A percentile compares a stretch with the other conserved stretches of the same genome.
Evolutionary conservation across 257 asterid genomes (phyloP).

Genomic region (Nicotiana tabacum): DNA sequence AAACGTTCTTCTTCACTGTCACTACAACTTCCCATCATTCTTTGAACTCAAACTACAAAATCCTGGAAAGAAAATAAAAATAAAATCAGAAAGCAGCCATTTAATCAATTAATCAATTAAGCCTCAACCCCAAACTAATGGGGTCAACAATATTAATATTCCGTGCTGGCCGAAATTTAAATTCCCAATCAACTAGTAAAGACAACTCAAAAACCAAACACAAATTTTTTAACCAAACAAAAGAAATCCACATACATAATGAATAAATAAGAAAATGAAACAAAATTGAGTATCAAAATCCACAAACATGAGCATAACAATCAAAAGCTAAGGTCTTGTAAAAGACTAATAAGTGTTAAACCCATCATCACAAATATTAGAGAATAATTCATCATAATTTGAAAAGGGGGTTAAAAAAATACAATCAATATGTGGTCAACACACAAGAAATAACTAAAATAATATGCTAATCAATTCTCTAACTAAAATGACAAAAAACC

Average conservation of each 20-base stretch:
- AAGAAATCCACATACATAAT: background rate
- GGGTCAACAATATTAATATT: background rate
- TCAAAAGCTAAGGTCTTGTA: background rate
- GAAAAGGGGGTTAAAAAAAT: background rate
- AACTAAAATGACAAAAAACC: background rate
- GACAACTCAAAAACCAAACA: background rate
- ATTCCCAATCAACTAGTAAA: background rate
- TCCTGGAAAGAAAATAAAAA: conserved; percentile 11
- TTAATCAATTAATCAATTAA: background rate
- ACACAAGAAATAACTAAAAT: background rate
- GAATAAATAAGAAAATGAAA: background rate
- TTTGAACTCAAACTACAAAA: conserved; percentile 23
- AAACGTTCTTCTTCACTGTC: conserved; percentile 47
- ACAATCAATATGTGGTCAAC: background rate
- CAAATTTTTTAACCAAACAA: background rate
- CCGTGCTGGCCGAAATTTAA: background rate
- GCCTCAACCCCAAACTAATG: background rate
- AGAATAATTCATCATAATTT: background rate
- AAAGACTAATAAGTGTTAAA: background rate
- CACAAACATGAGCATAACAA: background rate
- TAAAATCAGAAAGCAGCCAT: conserved; percentile 5
- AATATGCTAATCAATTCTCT: background rate
- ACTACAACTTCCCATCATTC: conserved; percentile 36
- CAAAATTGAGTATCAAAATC: background rate
- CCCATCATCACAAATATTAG: background rate